Conservation (phyloP, 805 yeast species). For the Jamesozyma hellenica region DNA sequence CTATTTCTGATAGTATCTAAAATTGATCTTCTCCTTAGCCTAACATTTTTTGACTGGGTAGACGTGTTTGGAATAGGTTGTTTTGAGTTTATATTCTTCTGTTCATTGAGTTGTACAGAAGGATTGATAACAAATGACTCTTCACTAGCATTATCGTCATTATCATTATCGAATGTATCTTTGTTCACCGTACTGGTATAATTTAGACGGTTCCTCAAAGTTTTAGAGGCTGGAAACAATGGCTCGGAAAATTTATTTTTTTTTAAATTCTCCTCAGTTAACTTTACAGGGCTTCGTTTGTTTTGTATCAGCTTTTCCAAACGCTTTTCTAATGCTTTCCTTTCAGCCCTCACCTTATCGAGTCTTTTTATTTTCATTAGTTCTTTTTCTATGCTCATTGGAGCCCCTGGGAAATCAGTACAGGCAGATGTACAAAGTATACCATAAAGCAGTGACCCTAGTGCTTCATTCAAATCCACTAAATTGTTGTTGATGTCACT, state of each 20-base stretch:
- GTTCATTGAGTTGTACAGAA: not conserved
- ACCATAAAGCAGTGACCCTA: conserved; percentile 70
- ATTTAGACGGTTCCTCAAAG: not conserved
- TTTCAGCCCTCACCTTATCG: conserved; percentile 15
- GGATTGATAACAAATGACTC: conserved; percentile 29
- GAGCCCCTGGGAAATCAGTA: conserved; percentile 46
- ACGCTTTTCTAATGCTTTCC: conserved; percentile 8
- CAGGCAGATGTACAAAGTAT: conserved; percentile 82
- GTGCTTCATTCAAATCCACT: conserved; percentile 62
- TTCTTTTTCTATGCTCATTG: conserved; percentile 22
- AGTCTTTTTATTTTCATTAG: conserved; percentile 13
- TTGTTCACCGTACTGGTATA: not conserved
- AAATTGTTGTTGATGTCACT: conserved; percentile 53
- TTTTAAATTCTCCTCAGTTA: not conserved
- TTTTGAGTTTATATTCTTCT: not conserved
- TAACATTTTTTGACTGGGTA: conserved; percentile 7
- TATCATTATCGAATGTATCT: conserved; percentile 4
- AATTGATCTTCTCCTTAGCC: conserved; percentile 25
- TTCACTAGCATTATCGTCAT: conserved; percentile 26
- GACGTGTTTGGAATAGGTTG: conserved; percentile 1
- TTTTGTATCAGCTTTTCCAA: conserved; percentile 1
- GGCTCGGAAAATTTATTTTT: conserved; percentile 7
- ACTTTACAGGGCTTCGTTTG: not conserved
- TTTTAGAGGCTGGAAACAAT: conserved; percentile 7
- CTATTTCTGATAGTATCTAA: conserved; percentile 27